Base-by-base conservation (phyloP, 1,139 yeast genomes). In the Candida gigantensis region DNA sequence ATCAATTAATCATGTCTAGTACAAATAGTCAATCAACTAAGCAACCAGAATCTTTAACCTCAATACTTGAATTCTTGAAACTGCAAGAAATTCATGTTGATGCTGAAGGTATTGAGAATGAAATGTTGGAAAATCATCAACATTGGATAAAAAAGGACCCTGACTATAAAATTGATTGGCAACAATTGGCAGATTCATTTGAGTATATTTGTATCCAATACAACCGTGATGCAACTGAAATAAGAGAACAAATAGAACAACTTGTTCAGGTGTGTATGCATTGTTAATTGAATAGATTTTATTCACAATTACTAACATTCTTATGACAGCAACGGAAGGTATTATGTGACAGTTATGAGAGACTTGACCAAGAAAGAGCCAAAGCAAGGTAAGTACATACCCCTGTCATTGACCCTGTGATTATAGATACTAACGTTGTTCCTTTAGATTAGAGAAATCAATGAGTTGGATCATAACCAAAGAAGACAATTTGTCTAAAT, bases 291-390 rank as follows among this genome's bases (percentile, higher is more conserved):
- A n/a, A n/a, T n/a, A n/a, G n/a, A n/a, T n/a, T n/a, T n/a, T n/a
- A n/a, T n/a, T n/a, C n/a, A n/a, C 31, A 32, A 30, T 16, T 32
- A 32, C 35, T 32, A 32, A 32, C 35, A 4, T 27, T 27, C 12
- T 21, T 12, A 6, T 30, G 24, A 17, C 15, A 31, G 38, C 16
- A 35, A 18, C 34, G 38, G 4, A 49, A 42, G 23, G 42, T 49
- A 13, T 54, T 59, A 57, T 54, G 53, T 35, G 60, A 54, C 30
- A 32, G 52, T 5, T 49, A 45, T 4, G 53, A 47, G 31, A 39
- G 48, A 9, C 32, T 50, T 23, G 62, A 58, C 34, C 45, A 51
- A 16, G 56, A 51, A 39, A 45, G 49, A 24, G 53, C 53, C 6
- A 45, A 50, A n/a, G 44, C 43, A 19, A 45, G 43, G 50, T 44